Conservation (phyloP, 2,329 filamentous ascomycete species). For the Paraconiothyrium sp. region DNA sequence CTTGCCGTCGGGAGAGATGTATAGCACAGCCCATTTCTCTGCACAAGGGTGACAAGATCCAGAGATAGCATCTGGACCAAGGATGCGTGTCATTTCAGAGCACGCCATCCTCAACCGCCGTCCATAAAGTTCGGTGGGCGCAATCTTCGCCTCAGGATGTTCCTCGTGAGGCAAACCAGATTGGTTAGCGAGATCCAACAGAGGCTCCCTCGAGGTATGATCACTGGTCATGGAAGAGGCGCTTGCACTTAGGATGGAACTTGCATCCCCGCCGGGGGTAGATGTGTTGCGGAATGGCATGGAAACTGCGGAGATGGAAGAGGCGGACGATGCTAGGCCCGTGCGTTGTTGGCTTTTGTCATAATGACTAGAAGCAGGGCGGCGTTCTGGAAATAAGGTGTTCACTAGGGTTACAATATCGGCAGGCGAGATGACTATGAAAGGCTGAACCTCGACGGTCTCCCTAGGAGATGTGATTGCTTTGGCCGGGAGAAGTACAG, state of each 20-base stretch:
- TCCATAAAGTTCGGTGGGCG: conserved; percentile 53
- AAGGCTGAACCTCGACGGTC: conserved; percentile 81
- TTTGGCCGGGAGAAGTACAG: conserved; percentile 74
- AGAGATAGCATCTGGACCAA: conserved; percentile 71
- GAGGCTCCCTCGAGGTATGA: conserved; percentile 71
- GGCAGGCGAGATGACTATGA: conserved; percentile 79
- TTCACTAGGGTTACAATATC: conserved; percentile 84
- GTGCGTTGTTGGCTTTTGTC: conserved; percentile 58
- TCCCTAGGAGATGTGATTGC: conserved; percentile 77
- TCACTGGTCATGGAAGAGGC: conserved; percentile 78
- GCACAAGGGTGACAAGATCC: conserved; percentile 80
- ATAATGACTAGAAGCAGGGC: conserved; percentile 67
- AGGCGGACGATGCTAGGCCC: conserved; percentile 58
- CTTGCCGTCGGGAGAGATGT: conserved; percentile 77
- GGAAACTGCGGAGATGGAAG: conserved; percentile 60
- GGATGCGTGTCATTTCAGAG: conserved; percentile 73
- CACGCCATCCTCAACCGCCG: conserved; percentile 70
- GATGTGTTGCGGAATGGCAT: conserved; percentile 62
- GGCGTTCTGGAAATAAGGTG: conserved; percentile 80
- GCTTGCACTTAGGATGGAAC: conserved; percentile 77
- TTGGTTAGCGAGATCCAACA: conserved; percentile 59
- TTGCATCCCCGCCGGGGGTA: conserved; percentile 66
- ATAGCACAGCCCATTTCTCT: conserved; percentile 84
- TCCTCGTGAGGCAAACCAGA: conserved; percentile 28
- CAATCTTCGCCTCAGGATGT: conserved; percentile 59